Percentiles rank a stretch among this genome's conserved stretches.
These are phyloP conservation scores for Seminavis robusta DNA, from an alignment of 108 stramenopile species.

Conservation along the genomic window DNA sequence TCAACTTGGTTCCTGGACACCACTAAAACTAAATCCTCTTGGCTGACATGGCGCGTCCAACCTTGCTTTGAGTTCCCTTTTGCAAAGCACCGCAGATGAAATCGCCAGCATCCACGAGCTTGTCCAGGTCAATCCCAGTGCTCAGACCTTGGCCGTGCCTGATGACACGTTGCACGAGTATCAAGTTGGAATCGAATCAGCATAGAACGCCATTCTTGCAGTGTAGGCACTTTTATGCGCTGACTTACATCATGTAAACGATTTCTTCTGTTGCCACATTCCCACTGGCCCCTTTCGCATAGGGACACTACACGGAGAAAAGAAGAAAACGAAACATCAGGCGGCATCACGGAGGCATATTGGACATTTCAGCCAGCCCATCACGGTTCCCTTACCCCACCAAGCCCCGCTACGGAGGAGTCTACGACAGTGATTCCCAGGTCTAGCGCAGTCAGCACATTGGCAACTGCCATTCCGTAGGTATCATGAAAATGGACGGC, in stretches of 20 bases:
- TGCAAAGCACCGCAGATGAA: constrained; percentile 42
- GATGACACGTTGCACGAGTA: background rate
- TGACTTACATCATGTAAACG: constrained; percentile 81
- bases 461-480: constrained; percentile 83
- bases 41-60: constrained; percentile 4
- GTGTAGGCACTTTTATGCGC: too few relatives aligned
- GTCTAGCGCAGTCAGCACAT: constrained; percentile 72
- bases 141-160: constrained; percentile 73
- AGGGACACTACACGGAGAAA: too few relatives aligned
- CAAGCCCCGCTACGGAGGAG: constrained; percentile 81
- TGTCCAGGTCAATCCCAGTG: constrained; percentile 61
- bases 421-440: constrained; percentile 66
- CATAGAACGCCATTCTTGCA: background rate
- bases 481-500: constrained; percentile 94
- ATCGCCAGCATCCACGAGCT: constrained; percentile 36
- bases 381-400: too few relatives aligned
- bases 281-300: constrained; percentile 84
- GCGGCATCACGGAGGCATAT: too few relatives aligned
- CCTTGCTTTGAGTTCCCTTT: constrained; percentile 28
- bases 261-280: constrained; percentile 94
- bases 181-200: background rate
- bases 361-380: too few relatives aligned
- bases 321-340: too few relatives aligned
- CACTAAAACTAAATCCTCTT: background rate
- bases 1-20: background rate